Conservation (phyloP, 2,329 filamentous ascomycete genomes). For the Fusarium transvaalense region DNA sequence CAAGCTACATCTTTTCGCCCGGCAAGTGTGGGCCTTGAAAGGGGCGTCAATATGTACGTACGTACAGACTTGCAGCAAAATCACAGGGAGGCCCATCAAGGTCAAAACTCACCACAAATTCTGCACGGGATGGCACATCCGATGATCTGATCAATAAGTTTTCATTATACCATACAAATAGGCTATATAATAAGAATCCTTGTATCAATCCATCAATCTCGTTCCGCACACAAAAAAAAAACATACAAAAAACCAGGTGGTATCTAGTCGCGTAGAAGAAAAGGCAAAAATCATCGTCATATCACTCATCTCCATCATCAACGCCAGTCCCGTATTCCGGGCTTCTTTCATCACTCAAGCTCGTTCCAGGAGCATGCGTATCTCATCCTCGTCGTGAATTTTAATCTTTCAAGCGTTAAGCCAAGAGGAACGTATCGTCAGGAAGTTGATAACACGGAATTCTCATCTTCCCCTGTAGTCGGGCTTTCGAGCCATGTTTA, state of each 20-base stretch:
- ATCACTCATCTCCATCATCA: slow-evolving; percentile 18
- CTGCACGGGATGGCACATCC: no score
- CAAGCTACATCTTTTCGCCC: no score
- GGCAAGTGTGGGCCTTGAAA: not conserved
- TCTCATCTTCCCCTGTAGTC: slow-evolving; percentile 68
- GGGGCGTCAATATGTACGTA: not conserved
- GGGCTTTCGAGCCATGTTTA: slow-evolving; percentile 89
- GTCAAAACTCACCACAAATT: no score
- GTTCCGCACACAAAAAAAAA: slow-evolving; percentile 20
- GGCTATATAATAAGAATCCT: slow-evolving; percentile 10
- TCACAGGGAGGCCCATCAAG: no score
- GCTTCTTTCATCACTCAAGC: slow-evolving; percentile 6
- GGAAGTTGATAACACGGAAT: not conserved
- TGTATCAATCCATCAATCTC: slow-evolving; percentile 12
- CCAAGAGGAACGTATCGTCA: not conserved
- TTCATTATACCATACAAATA: slow-evolving; percentile 11
- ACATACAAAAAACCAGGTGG: slow-evolving; percentile 40
- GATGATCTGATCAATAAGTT: not conserved
- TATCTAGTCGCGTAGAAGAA: slow-evolving; percentile 43
- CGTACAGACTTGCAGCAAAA: no score
- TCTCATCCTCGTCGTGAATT: not conserved
- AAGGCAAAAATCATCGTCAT: slow-evolving; percentile 18
- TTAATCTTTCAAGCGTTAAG: not conserved
- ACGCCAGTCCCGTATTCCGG: slow-evolving; percentile 26
- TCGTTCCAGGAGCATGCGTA: not conserved